Evolutionary conservation across 2,329 filamentous ascomycete genomes (phyloP), one percentile per base, ranked within the genome.

Genomic region (Botrytis cinerea): DNA sequence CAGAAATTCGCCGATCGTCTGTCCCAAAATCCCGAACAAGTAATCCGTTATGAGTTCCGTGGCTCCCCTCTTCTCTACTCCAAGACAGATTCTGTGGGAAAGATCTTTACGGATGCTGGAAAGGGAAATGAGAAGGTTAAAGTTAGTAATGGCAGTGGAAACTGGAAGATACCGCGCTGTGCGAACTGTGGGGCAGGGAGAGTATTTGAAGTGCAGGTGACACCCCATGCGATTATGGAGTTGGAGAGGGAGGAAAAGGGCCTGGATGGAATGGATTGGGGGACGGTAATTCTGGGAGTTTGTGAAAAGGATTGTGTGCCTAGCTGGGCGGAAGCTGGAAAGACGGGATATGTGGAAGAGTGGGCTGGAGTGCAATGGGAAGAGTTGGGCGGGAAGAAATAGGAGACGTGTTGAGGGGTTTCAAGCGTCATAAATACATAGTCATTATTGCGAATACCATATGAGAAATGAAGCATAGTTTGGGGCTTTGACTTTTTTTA

Each of bases 281-380:
- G 95, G 0, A 98, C 94, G 0, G 88, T 99, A 14, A 89, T 99
- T 73, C 85, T 98, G 54, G 94, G 90, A 0, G 94, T 97, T 12
- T 99, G 96, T 82, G 89, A 87, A 76, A 88, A 84, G 80, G 93
- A 98, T 81, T 98, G 96, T 81, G 86, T 87, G 78, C 88, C 89
- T 25, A 82, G 82, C 9, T 87, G 88, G 0, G 86, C 89, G 10
- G 82, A 83, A 20, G 84, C 90, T 0, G 87, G 90, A 79, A 88
- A 70, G 45, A 59, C 90, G 0, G 93, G 91, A 1, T 98, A 97
- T 83, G 80, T 94, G 28, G 96, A 98, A 85, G 96, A 99, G 83
- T 99, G 96, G 95, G 90, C 89, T n/a, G 96, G 95, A 10, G 96
- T 98, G 76, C 96, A 99, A 83, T 99, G 95, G 96, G 96, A 99